phyloP scores from a whole-genome alignment of 495 filamentous ascomycete genomes.

The Neurospora sp. region DNA sequence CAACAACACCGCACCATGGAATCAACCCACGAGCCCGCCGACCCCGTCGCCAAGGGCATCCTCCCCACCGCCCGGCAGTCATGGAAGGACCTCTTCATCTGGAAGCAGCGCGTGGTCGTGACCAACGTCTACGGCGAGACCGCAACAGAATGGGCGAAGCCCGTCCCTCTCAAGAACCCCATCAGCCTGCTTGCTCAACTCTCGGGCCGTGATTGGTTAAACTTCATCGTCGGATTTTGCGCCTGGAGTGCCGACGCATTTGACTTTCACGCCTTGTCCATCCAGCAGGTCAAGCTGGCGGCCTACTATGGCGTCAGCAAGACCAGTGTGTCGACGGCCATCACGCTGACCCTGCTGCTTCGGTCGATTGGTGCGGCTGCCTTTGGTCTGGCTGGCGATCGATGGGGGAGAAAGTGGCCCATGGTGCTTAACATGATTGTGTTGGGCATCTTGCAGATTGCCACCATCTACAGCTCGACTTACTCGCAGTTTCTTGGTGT shows the following conservation, averaged over 20 bases:
- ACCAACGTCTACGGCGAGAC: slow-evolving; percentile 47
- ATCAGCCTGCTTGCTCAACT: slow-evolving; percentile 49
- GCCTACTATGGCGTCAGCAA: slow-evolving; percentile 53
- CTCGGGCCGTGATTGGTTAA: slow-evolving; percentile 46
- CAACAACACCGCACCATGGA: slow-evolving; percentile 8
- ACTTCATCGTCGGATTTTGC: slow-evolving; percentile 51
- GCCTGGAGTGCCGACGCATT: slow-evolving; percentile 65
- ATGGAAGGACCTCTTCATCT: slow-evolving; percentile 53
- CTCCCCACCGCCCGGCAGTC: slow-evolving; percentile 48
- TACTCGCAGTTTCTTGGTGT: slow-evolving; percentile 64
- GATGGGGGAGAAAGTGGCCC: slow-evolving; percentile 71
- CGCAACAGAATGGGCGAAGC: slow-evolving; percentile 48
- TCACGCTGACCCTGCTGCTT: slow-evolving; percentile 63
- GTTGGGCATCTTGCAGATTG: slow-evolving; percentile 54
- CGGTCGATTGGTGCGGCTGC: slow-evolving; percentile 58
- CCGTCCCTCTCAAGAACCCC: slow-evolving; percentile 50
- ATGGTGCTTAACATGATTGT: slow-evolving; percentile 65
- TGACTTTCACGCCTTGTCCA: slow-evolving; percentile 68
- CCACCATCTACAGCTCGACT: slow-evolving; percentile 57
- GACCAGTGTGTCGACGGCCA: slow-evolving; percentile 61
- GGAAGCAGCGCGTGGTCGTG: slow-evolving; percentile 56
- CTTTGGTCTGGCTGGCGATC: slow-evolving; percentile 65
- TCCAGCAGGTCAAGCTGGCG: slow-evolving; percentile 59
- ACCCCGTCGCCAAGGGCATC: slow-evolving; percentile 49
- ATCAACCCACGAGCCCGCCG: slow-evolving; percentile 38